Base-by-base conservation (phyloP, 148 eudicot genomes). In the Fagopyrum tataricum region DNA sequence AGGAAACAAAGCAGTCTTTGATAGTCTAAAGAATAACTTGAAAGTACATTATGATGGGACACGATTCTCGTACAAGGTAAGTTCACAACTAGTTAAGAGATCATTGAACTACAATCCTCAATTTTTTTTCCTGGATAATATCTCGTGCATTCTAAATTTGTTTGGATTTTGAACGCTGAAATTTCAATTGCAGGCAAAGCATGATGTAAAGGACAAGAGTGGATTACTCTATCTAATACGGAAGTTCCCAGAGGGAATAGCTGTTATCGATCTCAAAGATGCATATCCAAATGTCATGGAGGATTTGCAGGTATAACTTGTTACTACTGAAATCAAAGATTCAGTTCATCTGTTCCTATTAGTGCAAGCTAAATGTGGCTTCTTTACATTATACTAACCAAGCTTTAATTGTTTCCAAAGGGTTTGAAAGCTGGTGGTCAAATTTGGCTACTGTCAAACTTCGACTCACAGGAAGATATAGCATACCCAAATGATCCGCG, bases 61-160 rank as follows among this genome's bases (percentile, higher is more conserved):
- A 62, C 75, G 80, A 70, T 95, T 95, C 83, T 82, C 96, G 12
- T 95, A 95, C 85, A 90, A 95, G 97, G 99, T 95, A 85, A 53
- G 21, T 55, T 55, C 2, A 20, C 23, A 55, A 56, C 17, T 21
- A 15, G 42, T 64, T 14, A 64, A 31, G 43, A 9, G 69, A 64
- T 9, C 10, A 21, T 58, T 26, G 67, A 61, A 26, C 67, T 40
- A 26, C n/a, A 13, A 61, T 64, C 69, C 44, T 64, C 14, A 12
- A 14, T 37, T 37, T 17, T 37, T 17, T 37, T 39, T 39, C 4
- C 44, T 10, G 1, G 43, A 18, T 15, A 14, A 15, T 15, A 64
- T 26, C 42, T 12, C 69, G 1, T 39, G 42, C 15, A 24, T 24
- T 0, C 40, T 59, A 9, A 59, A 4, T 11, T 59, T 26, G 10